Percentiles rank a stretch among this genome's conserved stretches.
These are phyloP conservation scores for Eucalyptus decipiens DNA, from an alignment of 345 rosid genomes.

Conservation along the genomic window DNA sequence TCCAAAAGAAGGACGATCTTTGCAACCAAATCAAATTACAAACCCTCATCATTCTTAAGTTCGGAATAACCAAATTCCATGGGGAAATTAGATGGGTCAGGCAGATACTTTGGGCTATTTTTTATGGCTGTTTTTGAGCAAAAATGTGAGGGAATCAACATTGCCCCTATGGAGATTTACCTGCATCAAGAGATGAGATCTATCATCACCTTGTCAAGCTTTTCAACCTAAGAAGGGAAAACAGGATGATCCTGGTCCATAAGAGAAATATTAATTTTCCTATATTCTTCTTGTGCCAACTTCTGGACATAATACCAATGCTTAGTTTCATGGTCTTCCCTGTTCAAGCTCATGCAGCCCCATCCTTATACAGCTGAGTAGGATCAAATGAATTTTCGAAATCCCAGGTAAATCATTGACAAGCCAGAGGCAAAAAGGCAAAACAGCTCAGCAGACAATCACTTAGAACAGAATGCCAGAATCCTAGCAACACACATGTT, in stretches of 20 bases:
- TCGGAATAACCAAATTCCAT: conserved; percentile 9
- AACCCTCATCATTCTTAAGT: conserved; percentile 36
- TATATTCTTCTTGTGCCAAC: conserved; percentile 55
- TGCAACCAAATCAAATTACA: conserved; percentile 52
- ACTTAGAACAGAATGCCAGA: not conserved
- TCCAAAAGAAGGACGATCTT: conserved; percentile 30
- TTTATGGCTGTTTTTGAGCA: conserved; percentile 22
- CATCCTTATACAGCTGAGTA: conserved; percentile 31
- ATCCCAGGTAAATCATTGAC: not conserved
- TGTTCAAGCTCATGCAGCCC: conserved; percentile 50
- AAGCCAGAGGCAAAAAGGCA: not conserved
- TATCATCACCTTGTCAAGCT: conserved; percentile 10
- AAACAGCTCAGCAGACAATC: not conserved
- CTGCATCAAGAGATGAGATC: conserved; percentile 19
- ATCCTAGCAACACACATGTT: not conserved
- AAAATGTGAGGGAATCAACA: not conserved
- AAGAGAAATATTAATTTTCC: conserved; percentile 32
- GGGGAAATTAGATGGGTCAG: conserved; percentile 2
- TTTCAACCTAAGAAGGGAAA: conserved; percentile 18
- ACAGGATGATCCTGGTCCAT: conserved; percentile 42
- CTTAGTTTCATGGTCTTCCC: conserved; percentile 66
- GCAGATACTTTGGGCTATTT: conserved; percentile 10
- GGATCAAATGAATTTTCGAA: conserved; percentile 35
- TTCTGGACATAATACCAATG: conserved; percentile 79
- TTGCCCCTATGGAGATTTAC: not conserved